Base-by-base conservation (phyloP, 2,329 filamentous ascomycete genomes). In the Aspergillus calidoustus region DNA sequence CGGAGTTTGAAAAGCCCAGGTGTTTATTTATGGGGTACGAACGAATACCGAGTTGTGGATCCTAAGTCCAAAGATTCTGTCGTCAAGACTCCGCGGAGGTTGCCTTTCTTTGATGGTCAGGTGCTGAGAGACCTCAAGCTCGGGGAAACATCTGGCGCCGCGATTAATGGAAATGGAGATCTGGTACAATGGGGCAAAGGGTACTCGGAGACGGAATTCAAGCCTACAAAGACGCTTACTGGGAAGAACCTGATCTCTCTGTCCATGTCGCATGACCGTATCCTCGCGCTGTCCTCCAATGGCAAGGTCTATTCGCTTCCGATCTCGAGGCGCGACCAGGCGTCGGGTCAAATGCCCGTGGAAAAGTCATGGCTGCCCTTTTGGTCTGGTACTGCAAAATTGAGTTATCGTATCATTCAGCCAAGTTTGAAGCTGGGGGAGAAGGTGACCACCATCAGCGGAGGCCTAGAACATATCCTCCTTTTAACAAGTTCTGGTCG, bases 11-110 rank as follows among this genome's bases (percentile, higher is more conserved):
- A 88, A 77, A 89, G 91, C 63, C 94, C 95, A 0, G 95, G 93
- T 2, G 90, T 98, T 0, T 98, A 96, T 77, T 88, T 90, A 5
- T 99, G 95, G 94, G 95, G 95, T 0, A 92, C 90, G 19, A 99
- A 99, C 71, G 81, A 82, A 17, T 92, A 93, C 63, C 86, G 86
- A 68, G 93, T 97, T n/a, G 91, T 91, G 43, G 93, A 93, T 47
- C 93, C 93, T 1, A 88, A 90, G 65, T 94, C 91, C 8, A 84
- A 89, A 55, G 93, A 97, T 58, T 80, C 82, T 31, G 85, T 89
- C 64, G 83, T 98, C 74, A 97, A 96, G 79, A 87, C 86, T 1
- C 93, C 95, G 15, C 83, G 89, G 61, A 85, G 93, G 62, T 87
- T 98, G 71, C 68, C 84, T 0, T 95, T 89, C 76, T 98, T 99